A percentile compares a stretch with the other conserved stretches of the same genome.
phyloP scores from a whole-genome alignment of 768 basidiomycete species.

The Boletus barrowsii region DNA sequence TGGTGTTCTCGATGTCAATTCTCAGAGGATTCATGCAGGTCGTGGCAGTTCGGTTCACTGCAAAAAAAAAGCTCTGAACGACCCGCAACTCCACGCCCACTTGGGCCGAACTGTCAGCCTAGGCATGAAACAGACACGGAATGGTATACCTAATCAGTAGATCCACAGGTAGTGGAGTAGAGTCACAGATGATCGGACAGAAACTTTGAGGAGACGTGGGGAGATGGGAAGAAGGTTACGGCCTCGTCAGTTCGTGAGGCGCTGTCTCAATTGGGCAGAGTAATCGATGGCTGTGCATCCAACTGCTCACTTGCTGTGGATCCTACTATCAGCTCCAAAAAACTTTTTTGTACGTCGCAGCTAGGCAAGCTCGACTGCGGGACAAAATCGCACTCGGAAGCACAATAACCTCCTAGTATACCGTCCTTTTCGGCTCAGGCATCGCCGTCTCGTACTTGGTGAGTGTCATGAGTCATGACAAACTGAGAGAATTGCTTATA shows the following conservation, averaged over 20 bases:
- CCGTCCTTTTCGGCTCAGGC: no score
- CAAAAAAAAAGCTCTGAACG: background rate
- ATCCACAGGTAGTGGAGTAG: conserved; percentile 13
- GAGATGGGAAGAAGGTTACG: conserved; percentile 8
- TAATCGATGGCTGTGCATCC: conserved; percentile 26
- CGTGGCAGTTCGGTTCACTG: conserved; percentile 5
- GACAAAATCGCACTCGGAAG: background rate
- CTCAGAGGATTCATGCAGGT: background rate
- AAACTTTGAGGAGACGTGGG: conserved; percentile 8
- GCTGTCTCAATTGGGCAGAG: background rate
- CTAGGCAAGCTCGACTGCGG: no score
- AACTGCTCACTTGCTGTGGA: background rate
- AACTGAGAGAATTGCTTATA: no score
- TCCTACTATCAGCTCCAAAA: no score
- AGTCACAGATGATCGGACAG: conserved; percentile 11
- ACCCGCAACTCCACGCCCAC: background rate
- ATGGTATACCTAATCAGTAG: conserved; percentile 5
- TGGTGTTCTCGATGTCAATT: conserved; percentile 1
- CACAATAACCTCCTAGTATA: no score
- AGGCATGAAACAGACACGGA: background rate
- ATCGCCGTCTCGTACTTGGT: no score
- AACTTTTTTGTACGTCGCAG: no score
- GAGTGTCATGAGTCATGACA: no score
- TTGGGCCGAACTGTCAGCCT: background rate
- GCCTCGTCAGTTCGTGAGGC: conserved; percentile 1